These are phyloP conservation scores for Fraxinus sp. DNA, from an alignment of 305 asterid genomes.

Conservation along the genomic window DNA sequence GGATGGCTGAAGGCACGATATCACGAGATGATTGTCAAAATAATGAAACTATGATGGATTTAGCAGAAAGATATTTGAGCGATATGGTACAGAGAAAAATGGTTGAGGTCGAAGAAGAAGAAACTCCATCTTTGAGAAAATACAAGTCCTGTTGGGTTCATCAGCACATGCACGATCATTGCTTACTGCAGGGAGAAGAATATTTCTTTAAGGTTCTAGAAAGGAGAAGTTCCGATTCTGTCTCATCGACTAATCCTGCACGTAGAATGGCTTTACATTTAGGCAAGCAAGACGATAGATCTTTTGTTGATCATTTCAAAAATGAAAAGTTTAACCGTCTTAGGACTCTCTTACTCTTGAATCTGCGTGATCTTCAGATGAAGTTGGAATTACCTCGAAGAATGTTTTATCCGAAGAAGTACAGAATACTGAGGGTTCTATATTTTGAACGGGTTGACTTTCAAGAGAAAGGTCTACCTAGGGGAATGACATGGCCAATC, in stretches of 20 bases:
- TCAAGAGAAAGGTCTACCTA: neutral
- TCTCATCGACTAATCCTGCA: neutral
- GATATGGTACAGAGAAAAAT: constrained; percentile 13
- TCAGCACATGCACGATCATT: neutral
- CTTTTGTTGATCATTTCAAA: neutral
- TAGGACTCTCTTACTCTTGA: neutral
- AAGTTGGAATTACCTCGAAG: neutral
- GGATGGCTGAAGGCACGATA: constrained; percentile 27
- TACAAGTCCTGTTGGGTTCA: neutral
- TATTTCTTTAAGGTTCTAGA: neutral
- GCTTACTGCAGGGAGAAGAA: constrained; percentile 5
- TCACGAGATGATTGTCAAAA: neutral
- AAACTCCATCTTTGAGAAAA: neutral
- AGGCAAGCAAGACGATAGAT: neutral
- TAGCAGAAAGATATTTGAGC: constrained; percentile 6
- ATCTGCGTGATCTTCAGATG: neutral
- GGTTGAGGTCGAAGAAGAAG: neutral
- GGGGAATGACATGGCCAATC: neutral
- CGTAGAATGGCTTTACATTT: neutral
- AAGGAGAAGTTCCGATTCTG: neutral
- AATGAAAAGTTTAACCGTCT: neutral
- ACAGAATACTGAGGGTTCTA: neutral
- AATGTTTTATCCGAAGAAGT: neutral
- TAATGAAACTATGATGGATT: neutral
- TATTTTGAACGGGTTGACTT: neutral